phyloP scores from a whole-genome alignment of 2,329 filamentous ascomycete species.

The Geosmithia morbida region DNA sequence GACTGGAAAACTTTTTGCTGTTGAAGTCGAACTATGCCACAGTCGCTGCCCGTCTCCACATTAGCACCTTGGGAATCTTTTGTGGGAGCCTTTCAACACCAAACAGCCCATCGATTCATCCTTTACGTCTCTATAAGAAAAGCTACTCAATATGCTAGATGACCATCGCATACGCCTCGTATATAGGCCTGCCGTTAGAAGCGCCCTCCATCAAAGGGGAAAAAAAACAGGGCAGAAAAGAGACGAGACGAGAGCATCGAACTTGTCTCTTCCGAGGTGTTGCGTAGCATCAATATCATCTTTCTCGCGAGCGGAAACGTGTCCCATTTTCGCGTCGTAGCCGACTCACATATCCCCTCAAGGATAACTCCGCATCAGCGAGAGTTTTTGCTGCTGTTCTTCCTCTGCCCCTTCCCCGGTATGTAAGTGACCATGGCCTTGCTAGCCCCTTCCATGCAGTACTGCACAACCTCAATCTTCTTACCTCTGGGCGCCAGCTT shows the following conservation, averaged over 20 bases:
- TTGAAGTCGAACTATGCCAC: not conserved
- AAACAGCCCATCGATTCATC: not conserved
- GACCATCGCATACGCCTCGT: too few species aligned
- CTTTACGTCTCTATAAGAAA: not conserved
- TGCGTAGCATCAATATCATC: too few species aligned
- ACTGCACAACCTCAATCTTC: conserved; percentile 69
- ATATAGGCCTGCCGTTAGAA: too few species aligned
- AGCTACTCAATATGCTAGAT: too few species aligned
- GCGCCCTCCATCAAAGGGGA: too few species aligned
- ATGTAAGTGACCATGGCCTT: conserved; percentile 62
- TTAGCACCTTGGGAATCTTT: not conserved
- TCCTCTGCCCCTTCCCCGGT: conserved; percentile 20
- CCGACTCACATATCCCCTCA: too few species aligned
- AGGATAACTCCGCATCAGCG: not conserved
- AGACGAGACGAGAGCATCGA: too few species aligned
- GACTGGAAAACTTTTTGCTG: not conserved
- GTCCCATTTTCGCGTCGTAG: too few species aligned
- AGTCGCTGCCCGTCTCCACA: not conserved
- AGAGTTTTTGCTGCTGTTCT: not conserved
- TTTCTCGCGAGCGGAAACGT: too few species aligned
- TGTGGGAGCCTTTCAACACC: not conserved
- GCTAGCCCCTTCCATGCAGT: conserved; percentile 80
- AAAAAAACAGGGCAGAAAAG: too few species aligned
- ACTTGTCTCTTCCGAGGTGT: too few species aligned
- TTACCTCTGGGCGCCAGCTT: conserved; percentile 29